Conservation (phyloP, 345 rosid species). For the Linum tenue region DNA sequence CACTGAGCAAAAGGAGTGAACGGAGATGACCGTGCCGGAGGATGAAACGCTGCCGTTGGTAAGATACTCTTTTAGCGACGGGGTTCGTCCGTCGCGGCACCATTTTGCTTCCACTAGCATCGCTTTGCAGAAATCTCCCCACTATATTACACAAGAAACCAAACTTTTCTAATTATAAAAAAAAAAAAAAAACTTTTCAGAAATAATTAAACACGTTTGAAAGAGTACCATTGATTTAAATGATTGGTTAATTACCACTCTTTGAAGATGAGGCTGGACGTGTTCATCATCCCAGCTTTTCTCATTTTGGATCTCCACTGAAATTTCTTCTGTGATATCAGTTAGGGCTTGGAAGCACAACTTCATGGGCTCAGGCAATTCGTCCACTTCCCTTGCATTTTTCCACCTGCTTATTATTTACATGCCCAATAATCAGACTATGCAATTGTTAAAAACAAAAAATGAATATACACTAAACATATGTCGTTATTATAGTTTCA, state of each 20-base stretch:
- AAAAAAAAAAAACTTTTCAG: neutral
- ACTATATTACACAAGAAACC: slow-evolving; percentile 18
- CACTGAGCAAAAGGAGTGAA: slow-evolving; percentile 21
- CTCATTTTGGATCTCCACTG: slow-evolving; percentile 26
- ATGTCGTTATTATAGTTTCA: too few species aligned
- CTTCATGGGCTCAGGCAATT: slow-evolving; percentile 39
- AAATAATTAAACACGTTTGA: too few species aligned
- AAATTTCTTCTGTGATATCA: slow-evolving; percentile 24
- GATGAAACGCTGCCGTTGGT: slow-evolving; percentile 39
- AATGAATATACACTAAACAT: too few species aligned
- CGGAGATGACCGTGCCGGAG: slow-evolving; percentile 27
- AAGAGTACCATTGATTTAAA: too few species aligned
- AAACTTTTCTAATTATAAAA: neutral
- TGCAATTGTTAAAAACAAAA: too few species aligned
- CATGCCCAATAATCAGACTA: too few species aligned
- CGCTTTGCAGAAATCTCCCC: slow-evolving; percentile 45
- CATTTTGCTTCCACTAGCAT: slow-evolving; percentile 44
- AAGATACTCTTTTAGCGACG: slow-evolving; percentile 35
- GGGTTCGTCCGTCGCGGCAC: slow-evolving; percentile 24
- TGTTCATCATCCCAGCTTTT: slow-evolving; percentile 13
- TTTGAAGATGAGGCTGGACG: slow-evolving; percentile 21
- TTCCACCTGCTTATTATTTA: slow-evolving; percentile 27
- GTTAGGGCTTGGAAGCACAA: slow-evolving; percentile 31
- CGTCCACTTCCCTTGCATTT: slow-evolving; percentile 13
- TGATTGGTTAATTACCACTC: slow-evolving; percentile 24